Evolutionary conservation across 352 stramenopile genomes (phyloP), one percentile per base, ranked within the genome.

Genomic region (Pythium insidiosum): DNA sequence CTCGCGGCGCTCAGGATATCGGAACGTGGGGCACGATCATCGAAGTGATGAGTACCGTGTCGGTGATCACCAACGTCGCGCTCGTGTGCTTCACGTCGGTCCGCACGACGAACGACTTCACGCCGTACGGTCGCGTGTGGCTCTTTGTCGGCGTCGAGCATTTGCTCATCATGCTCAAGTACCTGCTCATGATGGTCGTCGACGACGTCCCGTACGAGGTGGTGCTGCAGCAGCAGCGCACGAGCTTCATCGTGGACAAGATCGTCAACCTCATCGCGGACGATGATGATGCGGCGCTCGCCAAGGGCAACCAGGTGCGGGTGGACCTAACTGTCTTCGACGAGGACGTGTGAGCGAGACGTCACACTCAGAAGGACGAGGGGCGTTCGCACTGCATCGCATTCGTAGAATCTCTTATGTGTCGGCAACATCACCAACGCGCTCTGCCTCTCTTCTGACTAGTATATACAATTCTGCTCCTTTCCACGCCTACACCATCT

Each of bases 11-110:
- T 2, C 70, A 95, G 46, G 83, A 95, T 44, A 95, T 97, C 52
- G 89, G 91, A 36, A 95, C 88, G 7, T 98, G 91, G 91, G 86
- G 87, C 20, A 82, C 70, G 23, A 85, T 96, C 53, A 79, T 97
- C 34, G 71, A 94, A 30, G 54, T 83, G 25, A 95, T 97, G 58
- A 77, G 80, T 29, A 91, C 84, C 26, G 66, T 94, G 30, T 76
- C 82, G 20, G 87, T 96, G 39, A 55, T 96, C 13, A 97, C 89
- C 12, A 98, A 98, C 62, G 88, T 93, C 35, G 76, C 87, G n/a
- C 64, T 97, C 13, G 88, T 97, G 58, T 88, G 79, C 37, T 97
- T 97, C 55, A 95, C 89, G 11, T 93, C 70, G 19, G 68, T 83
- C 23, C 70, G 63, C 33, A 75, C 68, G 23, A 85, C 80, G 10